Conservation (phyloP, 2,329 filamentous ascomycete species). For the Epichloe uncinata region DNA sequence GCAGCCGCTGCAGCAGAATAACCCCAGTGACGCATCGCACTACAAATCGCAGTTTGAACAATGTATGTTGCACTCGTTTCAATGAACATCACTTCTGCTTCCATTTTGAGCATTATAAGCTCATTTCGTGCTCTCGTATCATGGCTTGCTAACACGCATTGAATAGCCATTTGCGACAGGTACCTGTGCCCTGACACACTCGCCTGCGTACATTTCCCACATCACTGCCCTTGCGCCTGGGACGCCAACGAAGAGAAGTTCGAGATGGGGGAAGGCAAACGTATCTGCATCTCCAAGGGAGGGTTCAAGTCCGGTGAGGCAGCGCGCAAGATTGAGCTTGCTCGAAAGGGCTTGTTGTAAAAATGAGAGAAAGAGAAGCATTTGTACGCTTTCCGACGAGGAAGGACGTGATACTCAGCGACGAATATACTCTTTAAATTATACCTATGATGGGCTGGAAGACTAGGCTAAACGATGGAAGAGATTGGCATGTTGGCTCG, state of each 20-base stretch:
- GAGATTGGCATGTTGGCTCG: too few relatives aligned
- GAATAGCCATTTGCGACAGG: slow-evolving; percentile 67
- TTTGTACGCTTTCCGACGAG: not conserved
- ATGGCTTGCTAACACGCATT: not conserved
- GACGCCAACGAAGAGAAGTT: slow-evolving; percentile 65
- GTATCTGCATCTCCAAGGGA: slow-evolving; percentile 61
- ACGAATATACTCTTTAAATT: not conserved
- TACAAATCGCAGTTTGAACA: slow-evolving; percentile 60
- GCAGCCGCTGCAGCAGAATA: slow-evolving; percentile 46
- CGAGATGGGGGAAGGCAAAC: slow-evolving; percentile 56
- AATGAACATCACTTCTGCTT: too few relatives aligned
- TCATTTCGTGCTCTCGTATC: not conserved
- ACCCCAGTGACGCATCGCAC: slow-evolving; percentile 67
- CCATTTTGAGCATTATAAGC: not conserved
- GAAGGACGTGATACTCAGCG: not conserved
- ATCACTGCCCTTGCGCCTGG: slow-evolving; percentile 91
- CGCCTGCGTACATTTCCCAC: slow-evolving; percentile 88
- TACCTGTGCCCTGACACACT: slow-evolving; percentile 93
- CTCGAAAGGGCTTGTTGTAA: slow-evolving; percentile 57
- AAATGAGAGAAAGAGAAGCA: not conserved
- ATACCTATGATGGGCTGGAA: too few relatives aligned
- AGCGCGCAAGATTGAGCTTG: slow-evolving; percentile 63
- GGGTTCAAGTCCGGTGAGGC: slow-evolving; percentile 62
- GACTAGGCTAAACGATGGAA: too few relatives aligned
- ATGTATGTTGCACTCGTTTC: slow-evolving; percentile 32